These are phyloP conservation scores for Gnomoniopsis sp. DNA, from an alignment of 2,329 filamentous ascomycete species.

Conservation along the genomic window DNA sequence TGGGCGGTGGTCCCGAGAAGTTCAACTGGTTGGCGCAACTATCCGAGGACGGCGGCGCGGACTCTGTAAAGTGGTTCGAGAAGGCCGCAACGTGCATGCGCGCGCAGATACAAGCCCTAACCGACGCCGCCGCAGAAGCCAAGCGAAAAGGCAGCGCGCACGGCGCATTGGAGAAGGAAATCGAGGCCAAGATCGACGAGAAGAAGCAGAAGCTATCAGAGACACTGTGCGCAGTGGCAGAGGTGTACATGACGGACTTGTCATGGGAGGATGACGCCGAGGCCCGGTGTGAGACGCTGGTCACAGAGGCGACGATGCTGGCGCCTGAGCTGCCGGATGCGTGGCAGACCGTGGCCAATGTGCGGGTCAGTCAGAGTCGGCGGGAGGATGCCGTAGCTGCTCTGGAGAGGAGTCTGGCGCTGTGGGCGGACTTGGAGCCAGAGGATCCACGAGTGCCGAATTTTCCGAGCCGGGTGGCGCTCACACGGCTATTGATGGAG, in stretches of 20 bases:
- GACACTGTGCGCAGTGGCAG: constrained; percentile 88
- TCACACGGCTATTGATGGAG: constrained; percentile 85
- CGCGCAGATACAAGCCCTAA: constrained; percentile 63
- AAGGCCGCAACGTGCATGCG: constrained; percentile 70
- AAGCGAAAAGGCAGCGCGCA: constrained; percentile 32
- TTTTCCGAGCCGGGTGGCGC: constrained; percentile 79
- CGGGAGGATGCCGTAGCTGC: constrained; percentile 77
- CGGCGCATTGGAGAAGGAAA: constrained; percentile 32
- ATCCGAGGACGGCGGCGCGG: constrained; percentile 64
- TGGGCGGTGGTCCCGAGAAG: constrained; percentile 86
- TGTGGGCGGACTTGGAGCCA: constrained; percentile 79
- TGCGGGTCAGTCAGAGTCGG: constrained; percentile 83
- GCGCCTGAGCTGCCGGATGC: constrained; percentile 80
- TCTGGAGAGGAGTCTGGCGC: constrained; percentile 70
- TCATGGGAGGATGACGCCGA: constrained; percentile 93
- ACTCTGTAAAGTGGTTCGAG: constrained; percentile 66
- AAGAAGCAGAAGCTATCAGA: constrained; percentile 81
- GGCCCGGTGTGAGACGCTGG: constrained; percentile 76
- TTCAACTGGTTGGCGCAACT: constrained; percentile 94
- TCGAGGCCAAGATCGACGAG: constrained; percentile 68
- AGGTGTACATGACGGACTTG: constrained; percentile 99
- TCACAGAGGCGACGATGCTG: constrained; percentile 86
- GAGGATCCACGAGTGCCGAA: constrained; percentile 73
- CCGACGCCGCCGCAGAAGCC: constrained; percentile 33
- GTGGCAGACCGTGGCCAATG: constrained; percentile 92